A percentile compares a stretch with the other conserved stretches of the same genome.
phyloP scores from a whole-genome alignment of 192 early-diverging fungal genomes.

The Spizellomyces sp. region DNA sequence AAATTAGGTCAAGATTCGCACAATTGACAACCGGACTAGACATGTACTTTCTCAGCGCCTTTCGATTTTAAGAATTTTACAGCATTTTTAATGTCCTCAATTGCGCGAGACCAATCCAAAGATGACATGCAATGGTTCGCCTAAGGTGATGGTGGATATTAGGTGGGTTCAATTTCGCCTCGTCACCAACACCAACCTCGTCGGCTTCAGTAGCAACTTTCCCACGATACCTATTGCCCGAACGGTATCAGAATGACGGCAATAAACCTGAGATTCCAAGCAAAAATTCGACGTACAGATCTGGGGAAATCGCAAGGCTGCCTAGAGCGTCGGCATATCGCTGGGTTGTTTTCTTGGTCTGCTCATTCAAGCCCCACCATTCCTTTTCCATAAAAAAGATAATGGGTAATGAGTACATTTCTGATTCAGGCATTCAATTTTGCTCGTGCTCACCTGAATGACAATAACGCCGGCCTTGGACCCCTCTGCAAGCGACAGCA shows the following conservation, averaged over 20 bases:
- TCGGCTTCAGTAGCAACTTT: slow-evolving; percentile 38
- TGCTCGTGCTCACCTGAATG: slow-evolving; percentile 30
- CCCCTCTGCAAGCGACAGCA: background rate
- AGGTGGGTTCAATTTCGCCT: too few species aligned
- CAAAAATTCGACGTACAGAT: slow-evolving; percentile 1
- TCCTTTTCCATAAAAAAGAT: background rate
- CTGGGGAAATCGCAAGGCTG: slow-evolving; percentile 35
- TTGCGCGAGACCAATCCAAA: background rate
- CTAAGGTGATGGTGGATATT: too few species aligned
- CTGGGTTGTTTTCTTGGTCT: slow-evolving; percentile 31
- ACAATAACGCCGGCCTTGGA: slow-evolving; percentile 38
- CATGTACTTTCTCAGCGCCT: too few species aligned
- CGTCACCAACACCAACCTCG: slow-evolving; percentile 11
- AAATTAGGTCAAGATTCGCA: too few species aligned
- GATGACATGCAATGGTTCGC: slow-evolving; percentile 41
- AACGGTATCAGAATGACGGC: too few species aligned
- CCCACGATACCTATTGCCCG: slow-evolving; percentile 26
- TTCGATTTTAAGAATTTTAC: background rate
- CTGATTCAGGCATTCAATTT: background rate
- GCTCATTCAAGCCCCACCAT: slow-evolving; percentile 36
- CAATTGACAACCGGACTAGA: too few species aligned
- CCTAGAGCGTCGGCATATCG: slow-evolving; percentile 18
- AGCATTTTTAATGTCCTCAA: slow-evolving; percentile 3
- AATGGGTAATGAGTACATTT: background rate
- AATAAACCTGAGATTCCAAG: background rate